Evolutionary conservation across 768 basidiomycete species (phyloP), one percentile per base, ranked within the genome.

Genomic region (Tricholoma furcatifolium): DNA sequence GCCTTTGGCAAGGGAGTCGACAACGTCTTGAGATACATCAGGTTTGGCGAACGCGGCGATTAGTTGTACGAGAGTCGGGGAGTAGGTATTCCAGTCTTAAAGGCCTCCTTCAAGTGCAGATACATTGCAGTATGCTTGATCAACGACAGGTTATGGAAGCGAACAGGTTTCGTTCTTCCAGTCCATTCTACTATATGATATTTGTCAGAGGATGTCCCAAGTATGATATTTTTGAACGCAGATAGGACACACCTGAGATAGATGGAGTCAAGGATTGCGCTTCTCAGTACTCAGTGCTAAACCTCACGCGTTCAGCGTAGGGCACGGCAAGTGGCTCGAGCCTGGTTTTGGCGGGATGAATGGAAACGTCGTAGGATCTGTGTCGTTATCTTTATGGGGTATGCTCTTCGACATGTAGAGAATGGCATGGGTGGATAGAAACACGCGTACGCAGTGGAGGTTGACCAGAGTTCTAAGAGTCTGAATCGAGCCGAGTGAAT

Each of bases 51-150:
- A 70, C 5, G 57, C 42, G 11, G 47, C 43, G 36, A 65, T 60
- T 44, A 74, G 62, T 61, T 41, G 69, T 54, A 32, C 66, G 40
- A 65, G 53, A 0, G 50, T 60, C 0, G 76, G 76, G 0, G 78
- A 71, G 47, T 69, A 74, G 4, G 66, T 73, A 18, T 75, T 67
- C 59, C 70, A 67, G 55, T 84, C 77, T 39, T 72, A 63, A 9
- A 69, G 57, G 5, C 83, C 84, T 0, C 73, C 76, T 55, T 82
- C 80, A 34, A 85, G 72, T 0, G 78, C 82, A 36, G 84, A 85
- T 31, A 84, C 74, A 24, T 72, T 57, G 52, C 78, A 76, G 60
- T 75, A 83, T 0, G 82, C 66, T 59, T 85, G 83, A 47, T 74
- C 64, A 0, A 60, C 44, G 6, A 57, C 30, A 2, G 79, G 76